Conservation (phyloP, 2,329 filamentous ascomycete genomes). For the Neofusicoccum kwambonambiense region DNA sequence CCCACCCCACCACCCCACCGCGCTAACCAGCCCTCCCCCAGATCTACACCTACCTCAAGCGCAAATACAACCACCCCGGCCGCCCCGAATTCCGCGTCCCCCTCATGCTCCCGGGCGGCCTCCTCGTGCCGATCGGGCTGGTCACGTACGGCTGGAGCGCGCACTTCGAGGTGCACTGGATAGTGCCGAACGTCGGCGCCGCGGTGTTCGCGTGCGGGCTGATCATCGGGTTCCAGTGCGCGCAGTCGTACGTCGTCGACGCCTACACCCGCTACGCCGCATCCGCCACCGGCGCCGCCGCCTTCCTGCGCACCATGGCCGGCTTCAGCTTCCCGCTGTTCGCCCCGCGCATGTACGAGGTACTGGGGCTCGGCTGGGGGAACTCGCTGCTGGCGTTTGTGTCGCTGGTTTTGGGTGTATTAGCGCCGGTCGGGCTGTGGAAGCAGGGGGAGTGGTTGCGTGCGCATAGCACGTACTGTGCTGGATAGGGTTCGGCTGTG, state of each 20-base stretch:
- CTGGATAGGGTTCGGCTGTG: neutral
- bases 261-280: conserved; percentile 49
- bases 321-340: conserved; percentile 63
- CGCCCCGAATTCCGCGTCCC: conserved; percentile 48
- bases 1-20: conserved; percentile 37
- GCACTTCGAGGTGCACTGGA: conserved; percentile 55
- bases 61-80: conserved; percentile 63
- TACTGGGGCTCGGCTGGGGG: conserved; percentile 51
- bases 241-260: conserved; percentile 64
- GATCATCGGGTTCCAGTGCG: conserved; percentile 57
- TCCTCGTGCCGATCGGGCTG: conserved; percentile 55
- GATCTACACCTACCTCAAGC: conserved; percentile 57
- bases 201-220: conserved; percentile 55
- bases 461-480: neutral
- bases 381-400: conserved; percentile 57
- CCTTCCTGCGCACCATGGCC: conserved; percentile 55
- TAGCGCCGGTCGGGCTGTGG: conserved; percentile 42
- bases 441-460: neutral
- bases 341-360: conserved; percentile 51
- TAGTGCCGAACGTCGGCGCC: conserved; percentile 60
- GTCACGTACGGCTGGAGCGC: conserved; percentile 62
- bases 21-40: conserved; percentile 28
- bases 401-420: conserved; percentile 51
- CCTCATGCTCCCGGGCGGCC: conserved; percentile 54
- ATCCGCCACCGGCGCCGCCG: conserved; percentile 54